Percentiles rank a stretch among this genome's conserved stretches.
These are phyloP conservation scores for Catharanthus roseus DNA, from an alignment of 257 asterid species.

Conservation along the genomic window DNA sequence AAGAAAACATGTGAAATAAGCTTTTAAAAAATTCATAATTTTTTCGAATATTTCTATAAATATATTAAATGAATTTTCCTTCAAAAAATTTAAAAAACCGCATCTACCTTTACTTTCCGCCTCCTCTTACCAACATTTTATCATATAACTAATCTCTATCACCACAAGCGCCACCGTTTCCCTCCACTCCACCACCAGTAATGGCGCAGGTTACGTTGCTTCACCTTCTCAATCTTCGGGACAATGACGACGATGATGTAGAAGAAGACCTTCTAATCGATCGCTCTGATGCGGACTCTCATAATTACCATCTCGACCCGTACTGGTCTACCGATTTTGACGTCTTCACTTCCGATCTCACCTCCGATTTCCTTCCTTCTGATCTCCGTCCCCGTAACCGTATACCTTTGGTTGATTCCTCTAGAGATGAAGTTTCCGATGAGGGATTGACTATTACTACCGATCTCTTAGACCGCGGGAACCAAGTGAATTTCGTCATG, in stretches of 20 bases:
- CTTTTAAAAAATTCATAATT: too few relatives aligned
- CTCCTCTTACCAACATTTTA: not conserved
- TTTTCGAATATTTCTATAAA: too few relatives aligned
- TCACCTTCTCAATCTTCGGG: slow-evolving; percentile 21
- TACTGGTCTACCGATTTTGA: slow-evolving; percentile 28
- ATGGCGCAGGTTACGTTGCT: slow-evolving; percentile 17
- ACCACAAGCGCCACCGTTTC: not conserved
- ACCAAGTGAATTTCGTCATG: slow-evolving; percentile 36
- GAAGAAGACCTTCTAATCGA: slow-evolving; percentile 4
- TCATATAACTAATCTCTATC: too few relatives aligned
- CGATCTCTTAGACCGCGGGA: slow-evolving; percentile 26
- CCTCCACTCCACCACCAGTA: slow-evolving; percentile 1
- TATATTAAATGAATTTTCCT: too few relatives aligned
- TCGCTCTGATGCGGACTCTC: not conserved
- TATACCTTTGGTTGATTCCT: not conserved
- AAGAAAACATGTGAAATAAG: too few relatives aligned
- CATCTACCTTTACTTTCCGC: not conserved
- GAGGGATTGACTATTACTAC: slow-evolving; percentile 18
- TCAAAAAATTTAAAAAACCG: too few relatives aligned
- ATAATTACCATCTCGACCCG: slow-evolving; percentile 12
- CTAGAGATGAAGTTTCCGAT: slow-evolving; percentile 22
- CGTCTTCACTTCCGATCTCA: slow-evolving; percentile 23
- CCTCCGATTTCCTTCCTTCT: too few relatives aligned
- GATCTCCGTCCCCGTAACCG: slow-evolving; percentile 8
- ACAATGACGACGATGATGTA: slow-evolving; percentile 15